These are phyloP conservation scores for Mucor mucedo DNA, from an alignment of 371 early-diverging fungal genomes.

Conservation along the genomic window DNA sequence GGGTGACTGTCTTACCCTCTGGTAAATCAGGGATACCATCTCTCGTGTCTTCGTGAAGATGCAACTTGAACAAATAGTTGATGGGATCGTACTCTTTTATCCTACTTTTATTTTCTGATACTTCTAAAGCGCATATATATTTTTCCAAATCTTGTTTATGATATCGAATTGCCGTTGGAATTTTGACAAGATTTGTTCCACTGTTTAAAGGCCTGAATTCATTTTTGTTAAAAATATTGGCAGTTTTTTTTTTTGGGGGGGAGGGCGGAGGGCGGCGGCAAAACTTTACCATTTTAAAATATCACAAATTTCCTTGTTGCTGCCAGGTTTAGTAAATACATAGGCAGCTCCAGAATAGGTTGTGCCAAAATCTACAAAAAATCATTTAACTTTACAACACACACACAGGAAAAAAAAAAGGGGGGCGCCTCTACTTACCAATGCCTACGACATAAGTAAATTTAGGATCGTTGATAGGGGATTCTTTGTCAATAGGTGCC, in stretches of 20 bases:
- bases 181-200: background rate
- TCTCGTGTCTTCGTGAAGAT: background rate
- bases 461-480: background rate
- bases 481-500: background rate
- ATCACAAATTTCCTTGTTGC: background rate
- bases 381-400: background rate
- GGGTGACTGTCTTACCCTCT: background rate
- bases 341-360: slow-evolving; percentile 1
- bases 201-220: background rate
- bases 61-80: background rate
- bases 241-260: background rate
- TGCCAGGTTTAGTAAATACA: background rate
- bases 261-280: background rate
- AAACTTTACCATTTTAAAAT: background rate
- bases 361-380: background rate
- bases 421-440: background rate
- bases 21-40: background rate
- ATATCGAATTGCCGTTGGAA: background rate
- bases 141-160: background rate
- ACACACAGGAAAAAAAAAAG: background rate
- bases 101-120: too few relatives aligned
- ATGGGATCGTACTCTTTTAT: background rate
- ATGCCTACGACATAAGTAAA: background rate
- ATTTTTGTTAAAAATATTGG: background rate
- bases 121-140: background rate